Base-by-base conservation (phyloP, 73 alveolate species). In the Paramecium biaurelia region DNA sequence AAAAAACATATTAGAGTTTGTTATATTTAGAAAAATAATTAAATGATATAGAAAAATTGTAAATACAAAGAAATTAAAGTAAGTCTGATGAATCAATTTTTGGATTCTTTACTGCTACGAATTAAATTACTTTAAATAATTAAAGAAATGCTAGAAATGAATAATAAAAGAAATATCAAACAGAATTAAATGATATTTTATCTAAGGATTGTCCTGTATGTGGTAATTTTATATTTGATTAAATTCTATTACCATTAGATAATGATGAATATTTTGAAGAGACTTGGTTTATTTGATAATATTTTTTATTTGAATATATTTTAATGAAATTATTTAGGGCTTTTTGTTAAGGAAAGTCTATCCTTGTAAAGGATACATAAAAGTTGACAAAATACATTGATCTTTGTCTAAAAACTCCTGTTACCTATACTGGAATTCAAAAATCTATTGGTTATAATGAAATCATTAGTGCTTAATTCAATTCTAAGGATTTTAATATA, bases 121-220 rank as follows among this genome's bases (percentile, higher is more conserved):
- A 53, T 53, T 53, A 15, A 74, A 59, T 24, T 42, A 10, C 90
- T n/a, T 42, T 38, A 18, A 47, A 43, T 20, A 47, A 43, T 43
- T 18, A 79, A 47, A 79, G 56, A 63, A 79, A 79, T 23, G 37
- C 43, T 21, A 79, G 56, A 26, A 79, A 20, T 21, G 74, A 79
- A 8, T 42, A 41, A 79, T 15, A 47, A 79, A 28, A 32, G 34
- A 79, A 43, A 63, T 23, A 11, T 38, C 7, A 79, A 47, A 6
- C 26, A 9, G 90, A 79, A 79, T 18, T 79, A 10, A 34, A 79
- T 45, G 74, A 38, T 10, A 23, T 79, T 20, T 30, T 79, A 26
- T 42, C 76, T 11, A 47, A 41, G 12, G 90, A 79, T 21, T 79
- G 90, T 79, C 63, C 74, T 18, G 47, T 41, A 4, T 79, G 90